These are phyloP conservation scores for Leccinum arenicola DNA, from an alignment of 768 basidiomycete species.

Conservation along the genomic window DNA sequence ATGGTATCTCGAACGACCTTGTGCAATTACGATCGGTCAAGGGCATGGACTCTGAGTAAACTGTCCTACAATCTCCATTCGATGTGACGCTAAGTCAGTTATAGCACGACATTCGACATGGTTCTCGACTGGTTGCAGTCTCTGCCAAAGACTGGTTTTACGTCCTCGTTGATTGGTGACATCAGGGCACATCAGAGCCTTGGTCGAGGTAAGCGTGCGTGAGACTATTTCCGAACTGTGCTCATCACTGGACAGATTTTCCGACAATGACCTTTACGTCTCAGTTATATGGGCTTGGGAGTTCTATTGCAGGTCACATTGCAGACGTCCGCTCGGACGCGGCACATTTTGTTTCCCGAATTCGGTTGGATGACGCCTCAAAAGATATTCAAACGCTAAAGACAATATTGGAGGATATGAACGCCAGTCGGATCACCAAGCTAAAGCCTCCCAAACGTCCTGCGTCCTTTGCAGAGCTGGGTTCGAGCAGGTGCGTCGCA, in stretches of 20 bases:
- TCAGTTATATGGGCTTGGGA: slow-evolving; percentile 43
- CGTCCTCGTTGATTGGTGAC: slow-evolving; percentile 19
- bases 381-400: slow-evolving; percentile 34
- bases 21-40: slow-evolving; percentile 34
- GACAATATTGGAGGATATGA: slow-evolving; percentile 36
- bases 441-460: slow-evolving; percentile 47
- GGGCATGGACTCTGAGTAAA: slow-evolving; percentile 42
- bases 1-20: slow-evolving; percentile 27
- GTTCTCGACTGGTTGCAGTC: slow-evolving; percentile 26
- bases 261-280: slow-evolving; percentile 45
- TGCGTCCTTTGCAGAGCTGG: slow-evolving; percentile 41
- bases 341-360: slow-evolving; percentile 13
- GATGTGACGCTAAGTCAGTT: background rate
- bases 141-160: slow-evolving; percentile 19
- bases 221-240: background rate
- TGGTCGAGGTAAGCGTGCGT: slow-evolving; percentile 22
- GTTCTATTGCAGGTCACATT: slow-evolving; percentile 28
- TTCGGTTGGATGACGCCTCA: slow-evolving; percentile 25
- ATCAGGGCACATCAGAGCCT: slow-evolving; percentile 24
- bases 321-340: slow-evolving; percentile 11
- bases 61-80: slow-evolving; percentile 1
- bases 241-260: slow-evolving; percentile 25
- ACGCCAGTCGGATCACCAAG: slow-evolving; percentile 37
- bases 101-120: slow-evolving; percentile 24
- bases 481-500: slow-evolving; percentile 37